A percentile compares a stretch with the other conserved stretches of the same genome.
phyloP scores from a whole-genome alignment of 768 basidiomycete genomes.

The Naematelia encephala region DNA sequence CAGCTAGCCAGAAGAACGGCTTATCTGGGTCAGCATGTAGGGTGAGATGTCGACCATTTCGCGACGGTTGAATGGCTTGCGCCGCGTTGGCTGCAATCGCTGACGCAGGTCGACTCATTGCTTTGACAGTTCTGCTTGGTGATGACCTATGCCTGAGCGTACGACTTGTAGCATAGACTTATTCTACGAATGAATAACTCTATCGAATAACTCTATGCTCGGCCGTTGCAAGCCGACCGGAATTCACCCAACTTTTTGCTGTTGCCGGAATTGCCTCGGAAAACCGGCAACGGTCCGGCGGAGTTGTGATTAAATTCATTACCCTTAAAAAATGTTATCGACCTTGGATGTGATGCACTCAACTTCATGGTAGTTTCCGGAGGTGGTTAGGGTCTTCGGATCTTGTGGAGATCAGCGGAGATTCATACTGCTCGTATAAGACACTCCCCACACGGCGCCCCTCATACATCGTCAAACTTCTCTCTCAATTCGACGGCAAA shows the following conservation, averaged over 20 bases:
- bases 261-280: not conserved
- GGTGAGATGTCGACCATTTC: not conserved
- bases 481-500: not conserved
- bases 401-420: conserved; percentile 4
- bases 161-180: too few relatives aligned
- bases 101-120: conserved; percentile 3
- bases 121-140: not conserved
- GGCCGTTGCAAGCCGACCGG: not conserved
- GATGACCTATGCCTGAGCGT: too few relatives aligned
- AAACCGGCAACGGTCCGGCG: not conserved
- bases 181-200: too few relatives aligned
- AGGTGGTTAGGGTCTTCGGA: not conserved
- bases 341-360: not conserved
- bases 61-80: not conserved
- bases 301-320: not conserved
- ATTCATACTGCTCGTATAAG: not conserved
- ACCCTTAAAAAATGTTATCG: not conserved
- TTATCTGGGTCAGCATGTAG: not conserved
- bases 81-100: not conserved
- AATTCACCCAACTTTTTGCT: not conserved
- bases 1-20: conserved; percentile 12
- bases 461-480: not conserved
- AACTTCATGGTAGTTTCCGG: not conserved
- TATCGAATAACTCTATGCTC: not conserved
- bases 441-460: not conserved